Evolutionary conservation across 306 rosid species (phyloP).

Genomic region (Luffa aegyptiaca): DNA sequence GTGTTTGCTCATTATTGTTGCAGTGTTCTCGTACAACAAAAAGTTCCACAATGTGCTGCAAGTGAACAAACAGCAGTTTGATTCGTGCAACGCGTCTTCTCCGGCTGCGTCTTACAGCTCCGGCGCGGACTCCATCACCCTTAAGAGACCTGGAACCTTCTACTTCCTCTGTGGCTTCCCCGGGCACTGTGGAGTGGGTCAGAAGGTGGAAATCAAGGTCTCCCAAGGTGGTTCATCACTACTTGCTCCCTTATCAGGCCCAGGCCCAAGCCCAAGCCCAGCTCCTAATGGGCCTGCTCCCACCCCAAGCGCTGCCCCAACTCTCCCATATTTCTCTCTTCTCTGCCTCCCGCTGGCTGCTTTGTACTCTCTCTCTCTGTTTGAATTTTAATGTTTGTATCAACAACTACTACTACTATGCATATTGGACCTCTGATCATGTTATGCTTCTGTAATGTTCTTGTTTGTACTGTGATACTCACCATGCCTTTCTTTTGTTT

Average conservation of each 20-base stretch:
- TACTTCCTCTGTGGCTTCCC: constrained; percentile 25
- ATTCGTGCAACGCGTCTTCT: constrained; percentile 14
- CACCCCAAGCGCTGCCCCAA: not conserved
- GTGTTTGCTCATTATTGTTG: not conserved
- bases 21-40: constrained; percentile 21
- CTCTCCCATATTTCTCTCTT: not conserved
- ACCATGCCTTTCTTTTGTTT: too few relatives aligned
- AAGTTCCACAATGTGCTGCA: constrained; percentile 14
- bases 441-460: too few relatives aligned
- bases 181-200: constrained; percentile 17
- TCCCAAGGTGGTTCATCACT: not conserved
- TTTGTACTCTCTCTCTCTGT: not conserved
- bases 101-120: not conserved
- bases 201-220: constrained; percentile 26
- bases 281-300: not conserved
- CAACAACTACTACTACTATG: not conserved
- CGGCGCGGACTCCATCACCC: constrained; percentile 13
- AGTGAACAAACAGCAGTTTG: constrained; percentile 12
- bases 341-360: not conserved
- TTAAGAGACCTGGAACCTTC: constrained; percentile 12
- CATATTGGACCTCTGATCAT: not conserved
- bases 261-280: not conserved
- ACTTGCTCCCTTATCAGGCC: not conserved
- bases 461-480: too few relatives aligned
- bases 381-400: not conserved